Evolutionary conservation across 108 stramenopile genomes (phyloP), one percentile per base, ranked within the genome.

Genomic region (Aurantiochytrium sp.): DNA sequence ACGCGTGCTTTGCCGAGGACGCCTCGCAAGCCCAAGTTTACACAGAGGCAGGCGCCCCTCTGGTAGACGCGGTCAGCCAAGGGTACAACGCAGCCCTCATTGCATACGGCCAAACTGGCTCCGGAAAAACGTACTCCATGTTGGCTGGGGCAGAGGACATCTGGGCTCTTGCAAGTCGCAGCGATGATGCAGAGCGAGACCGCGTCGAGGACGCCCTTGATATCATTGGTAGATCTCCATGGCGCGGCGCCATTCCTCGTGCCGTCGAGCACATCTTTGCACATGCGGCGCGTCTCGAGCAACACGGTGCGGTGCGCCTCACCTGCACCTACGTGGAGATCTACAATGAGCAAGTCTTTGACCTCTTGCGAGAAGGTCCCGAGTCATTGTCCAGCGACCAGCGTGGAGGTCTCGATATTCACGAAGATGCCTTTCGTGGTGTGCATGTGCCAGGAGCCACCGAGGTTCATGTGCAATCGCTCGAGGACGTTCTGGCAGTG

Each of bases 401-500:
- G 44, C 14, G 44, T 18, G 5, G 71, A n/a, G 47, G 35, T 60
- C 60, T 45, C 19, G 89, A 88, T 29, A 43, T 88, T 6, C 53
- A 53, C 8, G 93, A 92, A 57, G 93, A 93, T 53, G 71, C 87
- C 19, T 93, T 91, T n/a, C 92, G 93, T 29, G 98, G 97, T 19
- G 94, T 98, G 4, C 95, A 96, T 88, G 97, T 97, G 3, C 87
- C 97, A 5, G 98, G 97, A 14, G 96, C 96, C 6, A 95, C 95
- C 4, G 93, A 95, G 89, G 92, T 94, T 5, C 92, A 91, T 8
- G 97, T 96, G 21, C 69, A 91, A 18, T 93, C 92, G 71, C 95
- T 95, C 4, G 96, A 96, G 64, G 97, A 97, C 87, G 97, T 97
- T 6, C 89, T 97, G 89, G 88, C 92, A 4, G 94, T 96, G 83